A percentile compares a stretch with the other conserved stretches of the same genome.
These are phyloP conservation scores for Theileria annulata DNA, from an alignment of 169 alveolate species.

Conservation along the genomic window DNA sequence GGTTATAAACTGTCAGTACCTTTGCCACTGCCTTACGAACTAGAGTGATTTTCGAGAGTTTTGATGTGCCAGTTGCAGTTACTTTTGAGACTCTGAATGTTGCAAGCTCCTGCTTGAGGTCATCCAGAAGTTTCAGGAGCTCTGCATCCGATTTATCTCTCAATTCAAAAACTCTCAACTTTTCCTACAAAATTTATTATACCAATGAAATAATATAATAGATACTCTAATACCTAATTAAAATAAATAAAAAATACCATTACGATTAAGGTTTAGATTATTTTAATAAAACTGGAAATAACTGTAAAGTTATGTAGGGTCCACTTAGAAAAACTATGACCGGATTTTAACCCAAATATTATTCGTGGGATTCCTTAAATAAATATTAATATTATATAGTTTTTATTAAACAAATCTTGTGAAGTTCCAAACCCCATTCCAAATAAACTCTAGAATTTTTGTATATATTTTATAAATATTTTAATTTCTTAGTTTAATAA, in stretches of 20 bases:
- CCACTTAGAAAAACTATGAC: neutral
- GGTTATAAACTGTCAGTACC: slow-evolving; percentile 90
- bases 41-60: slow-evolving; percentile 84
- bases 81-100: slow-evolving; percentile 87
- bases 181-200: slow-evolving; percentile 65
- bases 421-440: neutral
- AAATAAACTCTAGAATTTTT: too few relatives aligned
- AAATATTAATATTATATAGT: too few relatives aligned
- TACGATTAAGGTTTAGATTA: neutral
- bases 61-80: slow-evolving; percentile 88
- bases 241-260: slow-evolving; percentile 27
- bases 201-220: neutral
- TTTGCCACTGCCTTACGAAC: slow-evolving; percentile 92
- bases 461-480: too few relatives aligned
- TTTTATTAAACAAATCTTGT: neutral
- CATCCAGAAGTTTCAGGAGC: slow-evolving; percentile 86
- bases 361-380: neutral
- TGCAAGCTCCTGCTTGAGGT: slow-evolving; percentile 89
- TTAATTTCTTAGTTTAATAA: too few relatives aligned
- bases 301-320: neutral
- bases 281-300: neutral
- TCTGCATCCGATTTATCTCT: slow-evolving; percentile 87
- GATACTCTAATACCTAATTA: too few relatives aligned
- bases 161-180: slow-evolving; percentile 83
- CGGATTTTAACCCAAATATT: neutral